Evolutionary conservation across 257 asterid species (phyloP).

Genomic region (Solanum corneliomulleri): DNA sequence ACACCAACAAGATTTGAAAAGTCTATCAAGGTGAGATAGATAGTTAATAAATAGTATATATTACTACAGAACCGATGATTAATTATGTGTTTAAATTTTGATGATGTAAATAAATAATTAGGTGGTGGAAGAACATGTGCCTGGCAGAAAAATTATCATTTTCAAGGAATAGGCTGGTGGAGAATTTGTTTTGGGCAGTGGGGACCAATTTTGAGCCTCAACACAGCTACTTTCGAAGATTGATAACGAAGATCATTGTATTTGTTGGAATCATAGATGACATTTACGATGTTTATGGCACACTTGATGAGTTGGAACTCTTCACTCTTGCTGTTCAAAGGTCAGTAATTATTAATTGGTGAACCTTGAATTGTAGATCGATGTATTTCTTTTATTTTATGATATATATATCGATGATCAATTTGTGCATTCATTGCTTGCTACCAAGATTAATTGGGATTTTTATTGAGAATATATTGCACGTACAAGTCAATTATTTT

Average conservation of each 20-base stretch:
- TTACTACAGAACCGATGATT: neutral
- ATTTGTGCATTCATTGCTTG: too few species aligned
- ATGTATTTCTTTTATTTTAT: too few species aligned
- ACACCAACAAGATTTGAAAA: conserved; percentile 21
- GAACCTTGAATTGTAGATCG: too few species aligned
- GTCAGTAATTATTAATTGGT: neutral
- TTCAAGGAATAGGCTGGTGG: conserved; percentile 39
- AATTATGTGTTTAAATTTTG: neutral
- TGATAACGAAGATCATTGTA: neutral
- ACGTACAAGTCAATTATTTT: too few species aligned
- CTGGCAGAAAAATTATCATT: conserved; percentile 29
- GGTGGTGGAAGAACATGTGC: conserved; percentile 35
- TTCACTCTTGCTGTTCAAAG: neutral
- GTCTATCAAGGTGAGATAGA: conserved; percentile 5
- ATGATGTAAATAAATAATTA: neutral
- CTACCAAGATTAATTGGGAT: too few species aligned
- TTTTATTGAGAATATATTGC: too few species aligned
- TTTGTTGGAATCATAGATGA: neutral
- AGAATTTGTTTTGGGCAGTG: conserved; percentile 18
- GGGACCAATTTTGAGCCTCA: neutral
- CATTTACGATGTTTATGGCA: neutral
- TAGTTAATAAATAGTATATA: too few species aligned
- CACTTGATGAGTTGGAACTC: neutral
- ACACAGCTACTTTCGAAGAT: neutral
- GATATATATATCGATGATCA: too few species aligned